phyloP scores from a whole-genome alignment of 805 yeast species.

The Wickerhamomyces pijperi region DNA sequence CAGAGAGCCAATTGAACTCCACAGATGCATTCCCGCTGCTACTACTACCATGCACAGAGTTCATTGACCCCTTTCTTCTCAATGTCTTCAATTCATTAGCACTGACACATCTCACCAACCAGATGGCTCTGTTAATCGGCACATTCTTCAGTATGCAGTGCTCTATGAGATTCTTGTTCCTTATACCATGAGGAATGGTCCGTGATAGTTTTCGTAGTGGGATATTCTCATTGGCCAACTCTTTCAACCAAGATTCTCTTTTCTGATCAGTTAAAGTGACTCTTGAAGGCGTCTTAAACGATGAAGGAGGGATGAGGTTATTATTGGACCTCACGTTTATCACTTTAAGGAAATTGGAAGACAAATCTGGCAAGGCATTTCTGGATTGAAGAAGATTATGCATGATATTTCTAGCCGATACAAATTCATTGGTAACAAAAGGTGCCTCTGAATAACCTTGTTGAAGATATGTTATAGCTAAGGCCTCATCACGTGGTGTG shows the following conservation, averaged over 20 bases:
- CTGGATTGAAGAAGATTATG: constrained; percentile 18
- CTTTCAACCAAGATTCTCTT: constrained; percentile 76
- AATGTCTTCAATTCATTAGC: constrained; percentile 61
- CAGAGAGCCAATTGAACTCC: constrained; percentile 63
- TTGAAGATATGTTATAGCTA: constrained; percentile 46
- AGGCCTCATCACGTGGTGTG: constrained; percentile 38
- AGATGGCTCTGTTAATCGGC: constrained; percentile 73
- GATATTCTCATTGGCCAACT: constrained; percentile 55
- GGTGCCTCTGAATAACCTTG: constrained; percentile 65
- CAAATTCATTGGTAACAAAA: constrained; percentile 51
- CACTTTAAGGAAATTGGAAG: constrained; percentile 35
- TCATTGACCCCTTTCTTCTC: constrained; percentile 33
- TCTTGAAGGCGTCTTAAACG: constrained; percentile 75
- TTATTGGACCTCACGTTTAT: constrained; percentile 33
- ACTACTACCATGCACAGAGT: background rate
- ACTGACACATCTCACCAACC: constrained; percentile 85
- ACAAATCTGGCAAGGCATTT: constrained; percentile 35
- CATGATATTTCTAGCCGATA: constrained; percentile 53
- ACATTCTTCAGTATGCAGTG: constrained; percentile 56
- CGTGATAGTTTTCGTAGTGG: constrained; percentile 61
- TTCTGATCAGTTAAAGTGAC: constrained; percentile 85
- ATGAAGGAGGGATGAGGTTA: constrained; percentile 35
- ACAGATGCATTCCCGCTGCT: constrained; percentile 8
- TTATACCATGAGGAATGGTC: constrained; percentile 84
- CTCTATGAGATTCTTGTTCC: constrained; percentile 63